phyloP scores from a whole-genome alignment of 352 stramenopile genomes.

The Phytophthora brassicae region DNA sequence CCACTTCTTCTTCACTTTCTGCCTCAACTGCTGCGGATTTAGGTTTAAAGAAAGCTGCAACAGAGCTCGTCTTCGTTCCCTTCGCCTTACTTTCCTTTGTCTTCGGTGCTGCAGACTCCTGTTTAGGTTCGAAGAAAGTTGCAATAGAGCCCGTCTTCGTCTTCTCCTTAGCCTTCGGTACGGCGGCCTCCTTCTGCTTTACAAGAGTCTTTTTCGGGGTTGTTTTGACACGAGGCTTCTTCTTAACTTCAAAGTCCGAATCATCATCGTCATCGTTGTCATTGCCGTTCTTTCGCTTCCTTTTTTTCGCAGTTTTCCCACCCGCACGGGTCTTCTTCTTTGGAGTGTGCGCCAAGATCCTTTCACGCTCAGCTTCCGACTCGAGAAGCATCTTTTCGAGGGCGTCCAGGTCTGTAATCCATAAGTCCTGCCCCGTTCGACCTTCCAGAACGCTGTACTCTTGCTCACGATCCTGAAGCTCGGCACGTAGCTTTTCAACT shows the following conservation, averaged over 20 bases:
- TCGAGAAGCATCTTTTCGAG: conserved; percentile 76
- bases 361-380: conserved; percentile 59
- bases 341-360: conserved; percentile 57
- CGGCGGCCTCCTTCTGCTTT: conserved; percentile 35
- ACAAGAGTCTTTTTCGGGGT: conserved; percentile 34
- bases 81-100: conserved; percentile 33
- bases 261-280: conserved; percentile 56
- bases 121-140: conserved; percentile 57
- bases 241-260: conserved; percentile 61
- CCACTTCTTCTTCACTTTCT: conserved; percentile 59
- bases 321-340: conserved; percentile 53
- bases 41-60: conserved; percentile 61
- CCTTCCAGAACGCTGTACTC: conserved; percentile 83
- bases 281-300: conserved; percentile 48
- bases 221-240: conserved; percentile 27
- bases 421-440: conserved; percentile 90
- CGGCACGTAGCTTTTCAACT: conserved; percentile 88
- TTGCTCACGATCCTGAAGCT: conserved; percentile 85
- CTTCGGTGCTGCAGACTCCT: conserved; percentile 27
- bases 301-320: conserved; percentile 50
- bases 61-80: conserved; percentile 33
- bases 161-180: conserved; percentile 35
- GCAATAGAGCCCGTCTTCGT: conserved; percentile 42
- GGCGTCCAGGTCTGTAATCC: conserved; percentile 92
- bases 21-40: conserved; percentile 31